phyloP scores from a whole-genome alignment of 768 basidiomycete species.

The Sarcodon aspratus region DNA sequence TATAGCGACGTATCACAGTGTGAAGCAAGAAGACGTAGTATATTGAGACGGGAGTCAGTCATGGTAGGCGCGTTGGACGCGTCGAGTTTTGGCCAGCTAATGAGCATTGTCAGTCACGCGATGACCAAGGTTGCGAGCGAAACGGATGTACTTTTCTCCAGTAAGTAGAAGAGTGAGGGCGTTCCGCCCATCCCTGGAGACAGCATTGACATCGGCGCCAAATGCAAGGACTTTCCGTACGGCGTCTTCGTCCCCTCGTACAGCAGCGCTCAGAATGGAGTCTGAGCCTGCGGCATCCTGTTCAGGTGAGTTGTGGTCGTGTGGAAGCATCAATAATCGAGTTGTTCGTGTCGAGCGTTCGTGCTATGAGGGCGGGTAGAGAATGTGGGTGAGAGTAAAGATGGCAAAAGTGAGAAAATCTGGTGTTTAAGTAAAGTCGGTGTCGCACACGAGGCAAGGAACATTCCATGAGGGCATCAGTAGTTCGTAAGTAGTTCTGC shows the following conservation, averaged over 20 bases:
- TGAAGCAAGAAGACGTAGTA: slow-evolving; percentile 41
- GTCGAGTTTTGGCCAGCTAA: slow-evolving; percentile 60
- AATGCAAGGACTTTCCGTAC: slow-evolving; percentile 39
- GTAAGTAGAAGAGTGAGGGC: slow-evolving; percentile 60
- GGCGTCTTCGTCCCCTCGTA: slow-evolving; percentile 41
- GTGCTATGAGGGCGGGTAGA: too few relatives aligned
- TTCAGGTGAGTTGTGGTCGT: not conserved
- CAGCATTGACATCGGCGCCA: slow-evolving; percentile 60
- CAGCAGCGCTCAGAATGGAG: slow-evolving; percentile 29
- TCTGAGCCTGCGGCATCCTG: slow-evolving; percentile 1
- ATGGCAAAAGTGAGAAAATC: too few relatives aligned
- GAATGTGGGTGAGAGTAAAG: too few relatives aligned
- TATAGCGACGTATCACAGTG: slow-evolving; percentile 53
- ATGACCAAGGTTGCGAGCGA: slow-evolving; percentile 1
- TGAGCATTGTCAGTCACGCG: slow-evolving; percentile 1
- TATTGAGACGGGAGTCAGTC: slow-evolving; percentile 42
- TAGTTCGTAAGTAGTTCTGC: slow-evolving; percentile 1
- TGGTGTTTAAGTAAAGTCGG: too few relatives aligned
- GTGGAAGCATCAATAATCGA: not conserved
- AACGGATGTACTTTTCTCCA: slow-evolving; percentile 43
- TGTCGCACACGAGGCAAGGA: too few relatives aligned
- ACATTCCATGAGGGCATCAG: not conserved
- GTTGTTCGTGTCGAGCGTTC: too few relatives aligned
- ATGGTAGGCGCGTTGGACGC: slow-evolving; percentile 61
- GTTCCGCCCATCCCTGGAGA: slow-evolving; percentile 49